Evolutionary conservation across 176 grass and related monocot genomes (phyloP), one percentile per base, ranked within the genome.

Genomic region (Luzula sylvatica): DNA sequence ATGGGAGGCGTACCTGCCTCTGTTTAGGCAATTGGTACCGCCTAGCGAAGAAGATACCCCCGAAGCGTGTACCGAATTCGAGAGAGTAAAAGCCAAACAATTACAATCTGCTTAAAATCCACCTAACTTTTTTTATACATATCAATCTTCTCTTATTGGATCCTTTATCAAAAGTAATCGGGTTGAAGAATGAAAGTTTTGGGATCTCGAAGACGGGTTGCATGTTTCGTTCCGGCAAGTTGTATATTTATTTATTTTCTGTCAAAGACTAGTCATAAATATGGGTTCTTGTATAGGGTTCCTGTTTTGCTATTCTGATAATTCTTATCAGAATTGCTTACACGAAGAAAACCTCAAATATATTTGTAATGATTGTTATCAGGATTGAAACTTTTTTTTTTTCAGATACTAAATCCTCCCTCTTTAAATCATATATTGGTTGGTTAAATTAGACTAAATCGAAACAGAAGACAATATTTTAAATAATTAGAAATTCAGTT

Each of bases 31-130:
- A 74, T 50, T 98, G 64, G 93, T 98, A 29, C 93, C 93, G 5
- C 93, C 93, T 32, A 98, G 93, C 11, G 93, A 98, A 87, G 93
- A 98, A 83, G 93, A 98, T 26, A 80, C 86, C n/a, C 93, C 93
- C 8, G 93, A 98, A 68, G 93, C 93, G 59, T 98, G 93, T 72
- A 39, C 72, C 1, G 93, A 98, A 53, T 98, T 98, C 43, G 93
- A 98, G 65, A 77, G 75, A 67, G 75, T 98, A 78, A 35, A 7
- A 7, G 81, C 86, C 4, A 92, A 72, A 61, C 67, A 82, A 75
- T 69, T 92, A 14, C 75, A 92, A 45, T 87, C 93, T 54, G 82
- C 81, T 48, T 52, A 53, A n/a, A n/a, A 77, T 9, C 58, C 40
- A 42, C 42, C 42, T 11, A 11, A 44, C 25, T 6, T 1, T 29